Percentiles rank a stretch among this genome's conserved stretches.
These are phyloP conservation scores for Pulicaria dysenterica DNA, from an alignment of 129 eudicot species.

Conservation along the genomic window DNA sequence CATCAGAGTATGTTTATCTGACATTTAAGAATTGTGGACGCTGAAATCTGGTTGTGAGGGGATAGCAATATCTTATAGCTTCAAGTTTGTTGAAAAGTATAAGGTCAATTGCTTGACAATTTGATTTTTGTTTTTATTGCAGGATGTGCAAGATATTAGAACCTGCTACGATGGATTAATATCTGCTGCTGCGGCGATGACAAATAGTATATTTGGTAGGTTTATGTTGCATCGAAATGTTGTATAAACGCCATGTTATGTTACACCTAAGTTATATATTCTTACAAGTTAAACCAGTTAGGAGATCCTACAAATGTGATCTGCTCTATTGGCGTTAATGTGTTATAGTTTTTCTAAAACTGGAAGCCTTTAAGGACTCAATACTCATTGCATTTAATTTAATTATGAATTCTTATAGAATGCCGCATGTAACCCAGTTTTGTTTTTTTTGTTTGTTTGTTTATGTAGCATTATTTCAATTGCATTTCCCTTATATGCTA, in stretches of 20 bases:
- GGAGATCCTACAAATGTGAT: neutral
- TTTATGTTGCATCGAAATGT: slow-evolving; percentile 5
- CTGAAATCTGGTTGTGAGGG: slow-evolving; percentile 18
- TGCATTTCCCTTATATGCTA: neutral
- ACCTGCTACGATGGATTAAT: slow-evolving; percentile 78
- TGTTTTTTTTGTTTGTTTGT: neutral
- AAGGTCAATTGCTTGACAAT: neutral
- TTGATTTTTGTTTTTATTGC: slow-evolving; percentile 29
- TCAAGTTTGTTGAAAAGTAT: slow-evolving; percentile 24
- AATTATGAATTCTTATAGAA: neutral
- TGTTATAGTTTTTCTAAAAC: neutral
- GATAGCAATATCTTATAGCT: neutral
- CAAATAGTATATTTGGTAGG: slow-evolving; percentile 91
- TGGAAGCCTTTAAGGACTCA: slow-evolving; percentile 7
- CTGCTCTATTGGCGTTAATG: neutral
- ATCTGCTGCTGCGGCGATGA: slow-evolving; percentile 92
- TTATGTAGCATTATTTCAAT: neutral
- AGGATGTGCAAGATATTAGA: slow-evolving; percentile 96
- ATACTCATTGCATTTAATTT: slow-evolving; percentile 8
- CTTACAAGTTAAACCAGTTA: neutral
- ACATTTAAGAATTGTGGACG: neutral
- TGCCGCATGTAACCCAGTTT: slow-evolving; percentile 7
- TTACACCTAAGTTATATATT: slow-evolving; percentile 3
- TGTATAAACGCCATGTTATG: slow-evolving; percentile 9
- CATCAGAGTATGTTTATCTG: slow-evolving; percentile 5